Conservation (phyloP, 2,329 filamentous ascomycete species). For the Blastomyces parvus region DNA sequence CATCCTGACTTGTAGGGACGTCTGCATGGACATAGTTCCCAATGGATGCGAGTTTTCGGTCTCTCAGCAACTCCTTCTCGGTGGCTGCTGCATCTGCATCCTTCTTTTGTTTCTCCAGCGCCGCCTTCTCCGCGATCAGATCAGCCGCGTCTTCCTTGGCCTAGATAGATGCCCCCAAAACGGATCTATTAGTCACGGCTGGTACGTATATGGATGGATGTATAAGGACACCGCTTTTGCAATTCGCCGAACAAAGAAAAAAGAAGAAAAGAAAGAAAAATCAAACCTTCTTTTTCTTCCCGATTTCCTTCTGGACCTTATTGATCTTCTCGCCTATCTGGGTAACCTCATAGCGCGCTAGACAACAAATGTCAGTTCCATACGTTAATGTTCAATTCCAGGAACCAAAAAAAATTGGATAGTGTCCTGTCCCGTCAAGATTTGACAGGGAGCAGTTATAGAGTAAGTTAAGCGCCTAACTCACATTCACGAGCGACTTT, state of each 20-base stretch:
- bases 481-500: constrained; percentile 72
- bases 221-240: neutral
- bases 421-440: too few relatives aligned
- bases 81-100: constrained; percentile 61
- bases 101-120: constrained; percentile 74
- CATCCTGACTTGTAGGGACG: constrained; percentile 72
- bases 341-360: constrained; percentile 64
- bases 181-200: neutral
- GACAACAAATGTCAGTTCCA: too few relatives aligned
- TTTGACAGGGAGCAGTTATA: too few relatives aligned
- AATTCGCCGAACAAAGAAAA: neutral
- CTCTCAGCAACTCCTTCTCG: constrained; percentile 64
- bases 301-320: constrained; percentile 79
- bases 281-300: constrained; percentile 72
- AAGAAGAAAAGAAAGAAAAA: too few relatives aligned
- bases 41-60: constrained; percentile 70
- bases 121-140: constrained; percentile 66
- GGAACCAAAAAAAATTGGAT: too few relatives aligned
- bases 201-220: neutral
- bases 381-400: too few relatives aligned
- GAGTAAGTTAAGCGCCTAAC: constrained; percentile 21
- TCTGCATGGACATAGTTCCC: constrained; percentile 88
- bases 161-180: constrained; percentile 28
- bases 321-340: constrained; percentile 82
- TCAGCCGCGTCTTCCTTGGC: constrained; percentile 81